Evolutionary conservation across 1,284 basidiomycete genomes (phyloP), one percentile per base, ranked within the genome.

Genomic region (Vanrija sp.): DNA sequence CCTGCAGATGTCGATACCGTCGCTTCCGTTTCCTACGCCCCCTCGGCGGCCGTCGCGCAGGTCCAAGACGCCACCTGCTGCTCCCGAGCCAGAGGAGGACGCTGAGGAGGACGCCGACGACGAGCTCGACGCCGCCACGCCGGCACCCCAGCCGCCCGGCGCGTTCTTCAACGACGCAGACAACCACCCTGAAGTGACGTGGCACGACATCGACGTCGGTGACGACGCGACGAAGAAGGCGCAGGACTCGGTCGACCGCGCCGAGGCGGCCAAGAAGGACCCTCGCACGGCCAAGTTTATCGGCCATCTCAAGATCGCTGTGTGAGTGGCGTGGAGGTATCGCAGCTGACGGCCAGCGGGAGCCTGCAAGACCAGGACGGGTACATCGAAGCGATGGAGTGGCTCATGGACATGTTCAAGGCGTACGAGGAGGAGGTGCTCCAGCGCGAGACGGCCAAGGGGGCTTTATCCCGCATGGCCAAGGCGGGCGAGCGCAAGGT

Each of bases 331-430:
- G 2, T 4, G 15, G 0, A 14, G 10, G 5, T 9, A 19, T 3
- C 4, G 3, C 9, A 3, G 15, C 47, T 49, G 24, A 45, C 25
- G 9, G 15, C 10, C 53, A 54, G 53, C 0, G 27, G 14, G 27
- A 37, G 27, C 12, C 31, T 58, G 12, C 53, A 54, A 27, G 35
- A 42, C 15, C 35, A 51, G 16, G 41, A 45, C 2, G 57, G 57
- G 16, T 54, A 54, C 18, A 20, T 23, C 10, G 39, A 45, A 18
- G 43, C 53, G 1, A 58, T 58, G 57, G 25, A 49, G 15, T 58
- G 57, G 57, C 53, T 58, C 4, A 45, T 58, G 5, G 57, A 58
- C 31, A 49, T 45, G 37, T 58, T 54, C 19, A 37, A 51, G 15
- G 44, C 47, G n/a, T 58, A 58, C 47, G 52, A 58, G 37, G 19